A percentile compares a stretch with the other conserved stretches of the same genome.
Evolutionary conservation across 331 rosid species (phyloP).

Genomic region (Ulmus americana): DNA sequence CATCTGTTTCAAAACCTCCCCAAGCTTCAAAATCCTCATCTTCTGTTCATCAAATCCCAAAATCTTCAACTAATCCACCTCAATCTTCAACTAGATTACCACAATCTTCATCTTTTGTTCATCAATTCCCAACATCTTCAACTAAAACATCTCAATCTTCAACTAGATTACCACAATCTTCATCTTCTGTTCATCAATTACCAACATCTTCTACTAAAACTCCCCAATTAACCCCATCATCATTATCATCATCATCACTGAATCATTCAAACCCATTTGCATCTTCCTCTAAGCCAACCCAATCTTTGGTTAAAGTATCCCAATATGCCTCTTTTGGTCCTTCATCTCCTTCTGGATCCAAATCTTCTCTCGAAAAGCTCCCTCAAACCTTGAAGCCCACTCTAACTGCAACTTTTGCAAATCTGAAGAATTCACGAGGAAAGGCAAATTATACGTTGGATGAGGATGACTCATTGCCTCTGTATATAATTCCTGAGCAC

Average conservation of each 20-base stretch:
- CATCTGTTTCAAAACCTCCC: background rate
- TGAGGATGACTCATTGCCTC: slow-evolving; percentile 14
- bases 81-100: background rate
- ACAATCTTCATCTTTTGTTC: background rate
- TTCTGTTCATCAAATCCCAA: background rate
- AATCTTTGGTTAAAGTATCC: background rate
- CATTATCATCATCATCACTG: background rate
- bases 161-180: background rate
- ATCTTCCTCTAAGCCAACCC: background rate
- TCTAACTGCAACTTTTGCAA: slow-evolving; percentile 5
- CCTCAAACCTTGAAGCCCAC: slow-evolving; percentile 12
- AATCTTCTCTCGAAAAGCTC: slow-evolving; percentile 4
- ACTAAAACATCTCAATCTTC: background rate
- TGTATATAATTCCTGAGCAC: slow-evolving; percentile 21
- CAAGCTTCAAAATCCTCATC: background rate
- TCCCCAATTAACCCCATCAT: background rate
- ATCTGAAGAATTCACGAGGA: background rate
- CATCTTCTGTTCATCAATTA: background rate
- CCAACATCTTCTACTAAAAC: background rate
- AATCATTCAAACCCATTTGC: slow-evolving; percentile 5
- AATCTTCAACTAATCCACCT: background rate
- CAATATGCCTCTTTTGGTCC: background rate
- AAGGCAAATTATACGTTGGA: slow-evolving; percentile 10
- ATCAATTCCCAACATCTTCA: background rate
- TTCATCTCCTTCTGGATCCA: background rate